These are phyloP conservation scores for Ophiosphaerella korrae DNA, from an alignment of 2,329 filamentous ascomycete genomes.

Conservation along the genomic window DNA sequence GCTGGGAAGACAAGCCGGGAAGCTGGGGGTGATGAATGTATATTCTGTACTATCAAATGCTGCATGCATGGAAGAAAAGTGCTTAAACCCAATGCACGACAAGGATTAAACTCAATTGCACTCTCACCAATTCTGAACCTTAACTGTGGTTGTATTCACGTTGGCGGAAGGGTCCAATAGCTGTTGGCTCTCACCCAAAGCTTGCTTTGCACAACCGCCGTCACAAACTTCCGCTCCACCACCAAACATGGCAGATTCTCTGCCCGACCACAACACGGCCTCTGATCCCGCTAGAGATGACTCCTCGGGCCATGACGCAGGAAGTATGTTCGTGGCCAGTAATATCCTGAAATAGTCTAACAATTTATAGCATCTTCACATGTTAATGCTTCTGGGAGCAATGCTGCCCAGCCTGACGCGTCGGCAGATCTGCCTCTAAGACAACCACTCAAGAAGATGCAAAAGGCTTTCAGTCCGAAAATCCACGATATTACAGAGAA, in stretches of 20 bases:
- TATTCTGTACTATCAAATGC: constrained; percentile 46
- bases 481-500: constrained; percentile 61
- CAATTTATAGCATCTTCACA: constrained; percentile 21
- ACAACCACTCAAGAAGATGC: constrained; percentile 29
- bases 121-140: constrained; percentile 1
- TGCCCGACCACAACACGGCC: constrained; percentile 30
- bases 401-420: constrained; percentile 16
- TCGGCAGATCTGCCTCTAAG: constrained; percentile 36
- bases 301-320: constrained; percentile 16
- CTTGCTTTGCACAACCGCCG: constrained; percentile 20
- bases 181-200: constrained; percentile 3
- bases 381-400: constrained; percentile 18
- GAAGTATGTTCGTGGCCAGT: constrained; percentile 14
- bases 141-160: constrained; percentile 9
- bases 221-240: constrained; percentile 38
- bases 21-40: constrained; percentile 32
- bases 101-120: constrained; percentile 27
- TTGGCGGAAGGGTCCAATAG: constrained; percentile 7
- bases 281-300: constrained; percentile 14
- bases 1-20: constrained; percentile 7
- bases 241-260: constrained; percentile 41
- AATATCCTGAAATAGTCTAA: constrained; percentile 12
- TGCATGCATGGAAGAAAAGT: constrained; percentile 18
- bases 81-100: constrained; percentile 36
- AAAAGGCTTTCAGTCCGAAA: constrained; percentile 38